Base-by-base conservation (phyloP, 108 stramenopile species). In the Seminavis robusta region DNA sequence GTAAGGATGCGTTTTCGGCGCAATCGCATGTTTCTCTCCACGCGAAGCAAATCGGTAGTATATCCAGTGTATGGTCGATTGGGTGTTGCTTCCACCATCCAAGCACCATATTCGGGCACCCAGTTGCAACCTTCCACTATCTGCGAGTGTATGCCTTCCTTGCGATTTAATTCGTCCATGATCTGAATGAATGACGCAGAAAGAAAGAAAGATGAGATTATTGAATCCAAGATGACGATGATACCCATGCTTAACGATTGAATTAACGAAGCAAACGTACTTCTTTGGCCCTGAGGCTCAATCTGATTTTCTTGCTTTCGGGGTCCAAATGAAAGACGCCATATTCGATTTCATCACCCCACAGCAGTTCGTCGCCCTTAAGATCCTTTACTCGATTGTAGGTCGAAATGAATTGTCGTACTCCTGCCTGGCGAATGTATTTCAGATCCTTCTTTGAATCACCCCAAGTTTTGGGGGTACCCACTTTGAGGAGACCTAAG, bases 61-160 rank as follows among this genome's bases (percentile, higher is more conserved):
- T 88, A 94, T 40, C 94, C 89, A 20, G 90, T 87, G 77, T 96
- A 98, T 0, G 97, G 98, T 24, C 86, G 67, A 44, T 75, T 53
- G 2, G 98, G 98, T 13, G 97, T 98, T 15, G 96, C 95, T 77
- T 99, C 98, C 5, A 98, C 79, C 98, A 99, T 99, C 98, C 98
- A 99, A 8, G 92, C 83, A 6, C 98, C 98, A 63, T 94, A 98
- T 58, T 98, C 97, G 21, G 97, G 97, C 38, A 95, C 92, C 92
- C 94, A 97, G 56, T 66, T 81, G 71, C 94, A 95, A 2, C 91
- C 94, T 61, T 94, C 94, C 3, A 53, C 58, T 48, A 84, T 74
- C 54, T 85, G 61, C 19, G 70, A 60, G 44, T 80, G 65, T 20
- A 56, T 48, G 44, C 58, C 57, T 61, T 96, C 96, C 59, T 91